Percentiles rank a stretch among this genome's conserved stretches.
Conservation (phyloP, 129 eudicot genomes). For the Pseudognaphalium luteoalbum region DNA sequence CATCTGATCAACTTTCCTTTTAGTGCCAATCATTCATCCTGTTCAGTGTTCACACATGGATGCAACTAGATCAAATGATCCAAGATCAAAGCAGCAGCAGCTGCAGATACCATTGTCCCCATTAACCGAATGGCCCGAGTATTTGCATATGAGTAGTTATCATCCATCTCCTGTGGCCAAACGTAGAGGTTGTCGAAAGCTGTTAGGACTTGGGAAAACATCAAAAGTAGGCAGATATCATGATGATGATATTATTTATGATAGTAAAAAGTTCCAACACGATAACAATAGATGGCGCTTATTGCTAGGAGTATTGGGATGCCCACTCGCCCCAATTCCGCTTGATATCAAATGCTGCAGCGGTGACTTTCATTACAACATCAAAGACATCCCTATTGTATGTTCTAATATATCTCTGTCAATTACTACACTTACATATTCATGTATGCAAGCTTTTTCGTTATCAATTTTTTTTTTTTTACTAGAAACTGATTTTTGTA, state of each 20-base stretch:
- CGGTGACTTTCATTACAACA: constrained; percentile 24
- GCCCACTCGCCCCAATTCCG: constrained; percentile 78
- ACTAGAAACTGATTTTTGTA: too few relatives aligned
- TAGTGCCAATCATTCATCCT: neutral
- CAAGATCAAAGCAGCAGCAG: constrained; percentile 7
- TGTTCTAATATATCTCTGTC: constrained; percentile 9
- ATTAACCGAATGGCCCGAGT: constrained; percentile 57
- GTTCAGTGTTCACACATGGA: constrained; percentile 7
- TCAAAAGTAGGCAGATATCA: constrained; percentile 19
- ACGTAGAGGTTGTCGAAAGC: constrained; percentile 55
- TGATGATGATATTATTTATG: neutral
- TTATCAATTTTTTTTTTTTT: too few relatives aligned
- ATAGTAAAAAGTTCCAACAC: neutral
- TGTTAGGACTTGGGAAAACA: constrained; percentile 47
- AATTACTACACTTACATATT: neutral
- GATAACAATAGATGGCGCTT: constrained; percentile 32
- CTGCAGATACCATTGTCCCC: constrained; percentile 50
- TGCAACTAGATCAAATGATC: constrained; percentile 5
- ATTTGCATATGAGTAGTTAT: constrained; percentile 28
- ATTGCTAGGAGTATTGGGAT: constrained; percentile 67
- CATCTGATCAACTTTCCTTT: neutral
- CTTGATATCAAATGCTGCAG: constrained; percentile 10
- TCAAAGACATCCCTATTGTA: constrained; percentile 59
- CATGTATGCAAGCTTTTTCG: neutral
- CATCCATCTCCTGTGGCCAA: constrained; percentile 15